Base-by-base conservation (phyloP, 2,329 filamentous ascomycete species). In the Colletotrichum melonis region DNA sequence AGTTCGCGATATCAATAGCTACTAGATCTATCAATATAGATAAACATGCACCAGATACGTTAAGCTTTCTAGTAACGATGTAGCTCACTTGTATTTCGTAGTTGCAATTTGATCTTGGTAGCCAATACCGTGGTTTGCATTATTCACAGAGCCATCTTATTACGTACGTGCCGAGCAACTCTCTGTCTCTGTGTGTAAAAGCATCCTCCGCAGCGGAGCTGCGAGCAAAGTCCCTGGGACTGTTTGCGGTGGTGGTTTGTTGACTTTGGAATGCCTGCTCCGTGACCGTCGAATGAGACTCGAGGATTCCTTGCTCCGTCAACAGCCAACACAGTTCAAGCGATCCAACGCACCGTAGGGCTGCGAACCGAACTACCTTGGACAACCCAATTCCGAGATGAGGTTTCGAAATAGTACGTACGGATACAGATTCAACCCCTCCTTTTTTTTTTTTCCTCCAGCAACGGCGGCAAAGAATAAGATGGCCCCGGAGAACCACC, bases 401-500 rank as follows among this genome's bases (percentile, higher is more conserved):
- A 54, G n/a, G 54, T 54, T 16, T 28, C 32, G 32, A 35, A 35
- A 42, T 42, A 16, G 38, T 8, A 42, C 38, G 6, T 19, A 42
- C 38, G 38, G 38, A 42, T 42, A 42, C 38, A 42, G 38, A 42
- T 42, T 42, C 19, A 42, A 19, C 16, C 38, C 38, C 60, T 26
- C n/a, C 56, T 28, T n/a, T 49, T 46, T 46, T 49, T 46, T 49
- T 49, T 65, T 64, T 54, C 69, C 69, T 63, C 65, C 57, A 69
- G 54, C 65, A 42, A 42, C 16, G 38, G 69, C 69, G 42, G 69
- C 54, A 55, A 59, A 54, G 56, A 69, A 42, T 46, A 59, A 54
- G 56, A 69, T 69, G 69, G 46, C 70, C 54, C 59, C 70, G 70
- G 70, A 73, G 70, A 64, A 73, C 42, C 14, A 62, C 42, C 66